Evolutionary conservation across 495 filamentous ascomycete species (phyloP).

Genomic region (Lichina pygmaea): DNA sequence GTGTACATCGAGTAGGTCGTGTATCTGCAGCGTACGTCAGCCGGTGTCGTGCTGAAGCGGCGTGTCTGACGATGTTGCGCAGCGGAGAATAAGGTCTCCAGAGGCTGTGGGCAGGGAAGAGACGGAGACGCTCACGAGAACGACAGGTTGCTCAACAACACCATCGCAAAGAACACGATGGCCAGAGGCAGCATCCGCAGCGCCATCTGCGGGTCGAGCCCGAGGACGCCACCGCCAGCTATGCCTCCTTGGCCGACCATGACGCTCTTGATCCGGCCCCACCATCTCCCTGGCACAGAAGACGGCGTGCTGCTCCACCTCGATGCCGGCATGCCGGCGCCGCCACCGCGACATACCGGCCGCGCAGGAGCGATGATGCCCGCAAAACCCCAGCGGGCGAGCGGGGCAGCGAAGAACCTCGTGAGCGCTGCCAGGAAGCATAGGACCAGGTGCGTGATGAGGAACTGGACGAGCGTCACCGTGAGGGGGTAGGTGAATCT

Average conservation of each 20-base stretch:
- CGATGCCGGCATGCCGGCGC: too few species aligned
- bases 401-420: slow-evolving; percentile 10
- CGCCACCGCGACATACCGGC: slow-evolving; percentile 5
- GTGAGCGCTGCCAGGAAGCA: slow-evolving; percentile 14
- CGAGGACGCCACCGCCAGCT: slow-evolving; percentile 22
- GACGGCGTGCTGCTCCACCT: neutral
- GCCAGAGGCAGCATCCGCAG: slow-evolving; percentile 18
- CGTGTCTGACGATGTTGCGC: neutral
- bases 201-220: slow-evolving; percentile 16
- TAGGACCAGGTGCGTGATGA: slow-evolving; percentile 19
- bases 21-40: slow-evolving; percentile 9
- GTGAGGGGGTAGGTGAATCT: slow-evolving; percentile 23
- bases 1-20: slow-evolving; percentile 21
- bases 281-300: neutral
- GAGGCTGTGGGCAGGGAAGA: neutral
- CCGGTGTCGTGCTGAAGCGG: neutral
- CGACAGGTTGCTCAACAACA: slow-evolving; percentile 21
- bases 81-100: neutral
- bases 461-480: slow-evolving; percentile 19
- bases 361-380: slow-evolving; percentile 14
- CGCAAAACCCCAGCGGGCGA: slow-evolving; percentile 13
- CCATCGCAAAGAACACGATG: slow-evolving; percentile 18
- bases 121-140: slow-evolving; percentile 15
- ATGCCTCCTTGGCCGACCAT: slow-evolving; percentile 18
- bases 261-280: slow-evolving; percentile 6